Evolutionary conservation across 306 rosid species (phyloP), one percentile per base, ranked within the genome.

Genomic region (Lathyrus tuberosus): DNA sequence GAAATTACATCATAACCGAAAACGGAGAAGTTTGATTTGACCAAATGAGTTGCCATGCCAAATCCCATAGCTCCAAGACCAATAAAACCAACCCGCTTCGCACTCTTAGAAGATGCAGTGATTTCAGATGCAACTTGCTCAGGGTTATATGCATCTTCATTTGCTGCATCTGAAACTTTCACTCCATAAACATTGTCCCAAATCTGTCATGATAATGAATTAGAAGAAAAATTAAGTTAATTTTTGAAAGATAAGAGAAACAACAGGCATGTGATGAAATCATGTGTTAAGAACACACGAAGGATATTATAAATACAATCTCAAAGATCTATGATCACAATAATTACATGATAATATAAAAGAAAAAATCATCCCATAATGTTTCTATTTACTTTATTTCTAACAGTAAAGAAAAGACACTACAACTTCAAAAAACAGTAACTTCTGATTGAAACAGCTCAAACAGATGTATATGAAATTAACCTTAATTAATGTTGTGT

Each of bases 11-110:
- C 98, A 78, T 70, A 93, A 80, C 98, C 98, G 74, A 41, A 24
- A 62, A 93, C 98, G 49, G 71, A 51, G 86, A 85, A 88, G 33
- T 90, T 81, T 58, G 92, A 88, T 41, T 48, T 87, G 83, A 93
- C 61, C 64, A 93, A 87, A 46, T 93, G 94, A 70, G 97, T 84
- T 69, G 98, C 96, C 98, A 93, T 93, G 88, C 98, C 98, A 78
- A 88, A 93, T 79, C 98, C 98, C 98, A 93, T 93, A 64, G 96
- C 98, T 81, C 98, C 98, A 65, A 93, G 98, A 69, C 98, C 98
- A 72, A 93, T 73, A 83, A 93, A 93, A 76, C 97, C 98, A 83
- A 93, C 77, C 65, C 88, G 83, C 44, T 51, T 75, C 73, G 76
- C 88, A 49, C 77, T 71, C 56, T 72, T 69, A 70, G 97, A 76